Percentiles rank a stretch among this genome's conserved stretches.
These are phyloP conservation scores for Hydnomerulius pinastri DNA, from an alignment of 768 basidiomycete species.

Conservation along the genomic window DNA sequence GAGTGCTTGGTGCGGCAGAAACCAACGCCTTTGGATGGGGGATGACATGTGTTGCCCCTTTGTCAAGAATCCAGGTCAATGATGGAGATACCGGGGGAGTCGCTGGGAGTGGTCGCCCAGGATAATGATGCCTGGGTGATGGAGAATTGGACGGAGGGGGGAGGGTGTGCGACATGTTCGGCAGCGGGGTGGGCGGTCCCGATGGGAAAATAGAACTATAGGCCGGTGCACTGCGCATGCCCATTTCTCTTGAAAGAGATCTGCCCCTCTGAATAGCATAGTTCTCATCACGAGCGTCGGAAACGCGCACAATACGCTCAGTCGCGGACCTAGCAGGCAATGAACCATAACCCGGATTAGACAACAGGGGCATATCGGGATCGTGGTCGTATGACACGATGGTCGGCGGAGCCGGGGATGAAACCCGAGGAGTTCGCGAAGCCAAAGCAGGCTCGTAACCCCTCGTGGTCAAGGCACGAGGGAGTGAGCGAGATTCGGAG, in stretches of 20 bases:
- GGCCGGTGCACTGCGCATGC: constrained; percentile 35
- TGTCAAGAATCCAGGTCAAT: constrained; percentile 36
- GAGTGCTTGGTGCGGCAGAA: constrained; percentile 23
- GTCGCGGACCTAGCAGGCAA: constrained; percentile 33
- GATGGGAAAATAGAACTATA: constrained; percentile 36
- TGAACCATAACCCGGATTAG: constrained; percentile 15
- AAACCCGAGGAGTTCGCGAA: constrained; percentile 25
- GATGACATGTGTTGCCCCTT: constrained; percentile 14
- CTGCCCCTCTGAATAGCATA: constrained; percentile 30
- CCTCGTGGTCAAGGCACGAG: constrained; percentile 16
- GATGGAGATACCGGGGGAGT: constrained; percentile 35
- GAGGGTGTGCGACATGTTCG: constrained; percentile 24
- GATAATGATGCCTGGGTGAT: constrained; percentile 34
- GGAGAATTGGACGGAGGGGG: constrained; percentile 22
- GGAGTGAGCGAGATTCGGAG: constrained; percentile 19
- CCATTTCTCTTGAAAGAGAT: constrained; percentile 33
- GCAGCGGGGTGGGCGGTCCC: constrained; percentile 31
- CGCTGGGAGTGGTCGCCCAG: constrained; percentile 34
- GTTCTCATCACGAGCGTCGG: constrained; percentile 30
- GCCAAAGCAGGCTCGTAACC: constrained; percentile 12
- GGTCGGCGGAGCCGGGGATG: constrained; percentile 22
- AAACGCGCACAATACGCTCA: constrained; percentile 32
- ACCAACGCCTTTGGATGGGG: constrained; percentile 20
- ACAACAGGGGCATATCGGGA: constrained; percentile 25
- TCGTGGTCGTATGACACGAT: constrained; percentile 27